These are phyloP conservation scores for Pseudozyma hubeiensis DNA, from an alignment of 1,284 basidiomycete species.

Conservation along the genomic window DNA sequence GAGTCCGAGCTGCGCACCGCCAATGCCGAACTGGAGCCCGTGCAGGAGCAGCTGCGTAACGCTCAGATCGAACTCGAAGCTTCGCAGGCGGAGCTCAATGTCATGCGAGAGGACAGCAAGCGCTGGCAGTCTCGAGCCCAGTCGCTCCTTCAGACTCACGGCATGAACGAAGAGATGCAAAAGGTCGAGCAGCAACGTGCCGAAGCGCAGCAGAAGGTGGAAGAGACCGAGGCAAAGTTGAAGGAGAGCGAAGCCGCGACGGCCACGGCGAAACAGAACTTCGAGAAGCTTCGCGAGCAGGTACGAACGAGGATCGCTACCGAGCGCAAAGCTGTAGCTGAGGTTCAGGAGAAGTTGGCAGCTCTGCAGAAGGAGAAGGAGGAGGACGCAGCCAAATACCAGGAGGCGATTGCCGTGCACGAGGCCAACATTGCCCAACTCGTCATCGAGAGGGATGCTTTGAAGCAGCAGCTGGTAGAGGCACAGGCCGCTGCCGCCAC, in stretches of 20 bases:
- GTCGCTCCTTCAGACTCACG: constrained; percentile 84
- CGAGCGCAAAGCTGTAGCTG: constrained; percentile 55
- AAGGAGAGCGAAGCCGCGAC: constrained; percentile 25
- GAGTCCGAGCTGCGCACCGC: constrained; percentile 71
- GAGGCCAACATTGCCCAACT: constrained; percentile 39
- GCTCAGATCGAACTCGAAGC: constrained; percentile 81
- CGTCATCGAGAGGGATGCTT: constrained; percentile 52
- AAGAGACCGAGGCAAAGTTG: constrained; percentile 42
- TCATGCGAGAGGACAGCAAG: constrained; percentile 81
- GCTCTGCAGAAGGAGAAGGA: constrained; percentile 69
- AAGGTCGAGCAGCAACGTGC: constrained; percentile 62
- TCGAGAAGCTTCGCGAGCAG: constrained; percentile 62
- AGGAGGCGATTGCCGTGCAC: constrained; percentile 41
- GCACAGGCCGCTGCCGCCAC: constrained; percentile 30
- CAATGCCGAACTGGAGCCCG: constrained; percentile 78
- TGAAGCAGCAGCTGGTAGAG: constrained; percentile 67
- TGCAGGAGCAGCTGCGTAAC: constrained; percentile 78
- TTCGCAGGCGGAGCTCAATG: constrained; percentile 76
- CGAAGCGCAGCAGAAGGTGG: constrained; percentile 47
- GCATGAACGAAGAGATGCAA: constrained; percentile 76
- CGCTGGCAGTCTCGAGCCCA: constrained; percentile 87
- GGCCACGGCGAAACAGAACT: constrained; percentile 49
- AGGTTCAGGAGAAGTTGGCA: constrained; percentile 69
- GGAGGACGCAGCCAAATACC: constrained; percentile 31
- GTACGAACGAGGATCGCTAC: constrained; percentile 54